Evolutionary conservation across 169 alveolate genomes (phyloP).

Genomic region (Pseudocohnilembus persalinus): DNA sequence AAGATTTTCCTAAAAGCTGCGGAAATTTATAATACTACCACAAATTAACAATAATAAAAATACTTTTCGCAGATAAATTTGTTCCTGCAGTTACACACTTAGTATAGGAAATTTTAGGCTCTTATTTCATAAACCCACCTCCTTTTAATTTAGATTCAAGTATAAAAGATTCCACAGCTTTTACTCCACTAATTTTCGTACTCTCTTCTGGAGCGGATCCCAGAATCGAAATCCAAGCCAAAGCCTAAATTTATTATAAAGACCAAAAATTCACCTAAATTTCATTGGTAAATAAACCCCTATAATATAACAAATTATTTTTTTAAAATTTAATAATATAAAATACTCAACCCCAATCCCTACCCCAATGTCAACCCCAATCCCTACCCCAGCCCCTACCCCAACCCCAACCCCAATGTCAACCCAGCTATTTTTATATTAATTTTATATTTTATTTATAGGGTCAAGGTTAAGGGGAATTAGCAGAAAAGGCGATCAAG

Average conservation of each 20-base stretch:
- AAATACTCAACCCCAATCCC: too few relatives aligned
- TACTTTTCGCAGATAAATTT: constrained; percentile 87
- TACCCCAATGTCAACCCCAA: too few relatives aligned
- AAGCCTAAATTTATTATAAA: constrained; percentile 76
- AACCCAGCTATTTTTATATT: too few relatives aligned
- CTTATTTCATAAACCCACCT: constrained; percentile 59
- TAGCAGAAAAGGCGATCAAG: constrained; percentile 74
- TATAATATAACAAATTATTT: too few relatives aligned
- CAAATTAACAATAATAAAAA: constrained; percentile 63
- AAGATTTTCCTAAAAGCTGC: constrained; percentile 73
- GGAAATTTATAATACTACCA: constrained; percentile 22
- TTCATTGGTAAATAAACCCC: too few relatives aligned
- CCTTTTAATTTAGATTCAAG: constrained; percentile 64
- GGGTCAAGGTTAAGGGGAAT: constrained; percentile 81
- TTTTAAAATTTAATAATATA: too few relatives aligned
- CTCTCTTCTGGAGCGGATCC: constrained; percentile 85
- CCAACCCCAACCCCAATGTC: too few relatives aligned
- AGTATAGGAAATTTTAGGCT: constrained; percentile 75
- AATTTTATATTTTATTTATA: too few relatives aligned
- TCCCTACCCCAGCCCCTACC: too few relatives aligned
- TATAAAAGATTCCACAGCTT: constrained; percentile 62
- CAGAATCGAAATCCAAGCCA: constrained; percentile 55
- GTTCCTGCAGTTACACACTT: constrained; percentile 68
- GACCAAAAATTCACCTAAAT: constrained; percentile 65
- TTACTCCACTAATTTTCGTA: constrained; percentile 75